Base-by-base conservation (phyloP, 768 basidiomycete species). In the Austroboletus festivus region DNA sequence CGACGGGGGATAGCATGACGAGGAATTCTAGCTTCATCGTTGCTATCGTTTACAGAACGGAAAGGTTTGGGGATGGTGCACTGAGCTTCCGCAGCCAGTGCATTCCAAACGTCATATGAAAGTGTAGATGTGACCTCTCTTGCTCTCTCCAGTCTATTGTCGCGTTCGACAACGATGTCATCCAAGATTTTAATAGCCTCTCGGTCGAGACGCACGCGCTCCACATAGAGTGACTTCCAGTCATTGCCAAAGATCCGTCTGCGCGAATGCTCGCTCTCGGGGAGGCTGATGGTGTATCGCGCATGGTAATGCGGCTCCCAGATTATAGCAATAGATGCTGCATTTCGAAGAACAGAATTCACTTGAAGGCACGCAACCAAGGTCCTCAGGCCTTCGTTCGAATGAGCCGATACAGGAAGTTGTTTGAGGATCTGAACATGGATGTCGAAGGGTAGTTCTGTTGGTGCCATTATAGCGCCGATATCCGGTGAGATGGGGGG, bases 21-120 rank as follows among this genome's bases (percentile, higher is more conserved):
- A 19, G 52, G 46, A 18, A 54, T 40, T 28, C 12, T 12, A 28
- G 12, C 28, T 28, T 28, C 28, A 28, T 28, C n/a, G 28, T 28
- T 28, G 28, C 28, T 28, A 21, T 53, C 30, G 45, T 22, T 33
- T 22, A 50, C 51, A 18, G 45, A 56, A 40, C 48, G 42, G 42
- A 72, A 62, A 40, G 57, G 53, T 28, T 54, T 47, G 0, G 75
- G 73, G 28, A 75, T 42, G 20, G 72, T 59, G 16, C 67, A 64
- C 19, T 62, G 56, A 23, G 67, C 58, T 54, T 76, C 73, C 13
- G 70, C 53, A 18, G 75, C 68, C 46, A 84, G 58, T 16, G 61
- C 73, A 56, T 83, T 77, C 79, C 79, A 84, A 33, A 76, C 71
- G 50, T 84, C 83, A 51, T 78, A 73, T 11, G 71, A 71, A 54